phyloP scores from a whole-genome alignment of 768 basidiomycete species.

The Cyclocybe aegerita region DNA sequence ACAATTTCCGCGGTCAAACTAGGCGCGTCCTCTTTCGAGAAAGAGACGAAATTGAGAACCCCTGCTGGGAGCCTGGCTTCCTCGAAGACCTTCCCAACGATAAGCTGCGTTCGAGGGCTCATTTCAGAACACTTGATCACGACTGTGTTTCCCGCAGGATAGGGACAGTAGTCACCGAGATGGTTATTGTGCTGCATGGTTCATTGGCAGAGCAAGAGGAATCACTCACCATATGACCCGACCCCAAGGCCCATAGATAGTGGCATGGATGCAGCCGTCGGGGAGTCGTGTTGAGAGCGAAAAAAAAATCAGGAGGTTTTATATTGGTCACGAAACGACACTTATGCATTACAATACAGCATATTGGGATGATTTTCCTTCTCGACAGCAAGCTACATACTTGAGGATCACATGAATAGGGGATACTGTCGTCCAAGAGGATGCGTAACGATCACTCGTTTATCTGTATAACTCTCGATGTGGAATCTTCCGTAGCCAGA shows the following conservation, averaged over 20 bases:
- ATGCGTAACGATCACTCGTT: conserved; percentile 41
- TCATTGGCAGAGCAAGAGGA: too few species aligned
- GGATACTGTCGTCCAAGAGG: conserved; percentile 29
- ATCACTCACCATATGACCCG: too few species aligned
- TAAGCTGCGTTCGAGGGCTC: conserved; percentile 41
- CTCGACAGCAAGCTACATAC: not conserved
- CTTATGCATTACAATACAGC: conserved; percentile 6
- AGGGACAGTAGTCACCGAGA: conserved; percentile 35
- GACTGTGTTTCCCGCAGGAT: conserved; percentile 56
- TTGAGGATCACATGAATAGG: conserved; percentile 5
- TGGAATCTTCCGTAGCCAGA: conserved; percentile 56
- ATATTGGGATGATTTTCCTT: not conserved
- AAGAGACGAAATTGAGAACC: conserved; percentile 52
- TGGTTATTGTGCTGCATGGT: too few species aligned
- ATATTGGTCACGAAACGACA: not conserved
- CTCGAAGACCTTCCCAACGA: conserved; percentile 42
- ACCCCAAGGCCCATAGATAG: too few species aligned
- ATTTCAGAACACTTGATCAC: conserved; percentile 50
- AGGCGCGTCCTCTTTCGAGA: conserved; percentile 41
- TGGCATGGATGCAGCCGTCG: too few species aligned
- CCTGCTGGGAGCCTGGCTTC: conserved; percentile 60
- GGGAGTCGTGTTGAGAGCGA: too few species aligned
- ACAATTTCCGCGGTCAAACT: too few species aligned
- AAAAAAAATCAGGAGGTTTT: too few species aligned
- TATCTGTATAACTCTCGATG: conserved; percentile 50